Base-by-base conservation (phyloP, 1,284 basidiomycete species). In the Ustilago nuda region DNA sequence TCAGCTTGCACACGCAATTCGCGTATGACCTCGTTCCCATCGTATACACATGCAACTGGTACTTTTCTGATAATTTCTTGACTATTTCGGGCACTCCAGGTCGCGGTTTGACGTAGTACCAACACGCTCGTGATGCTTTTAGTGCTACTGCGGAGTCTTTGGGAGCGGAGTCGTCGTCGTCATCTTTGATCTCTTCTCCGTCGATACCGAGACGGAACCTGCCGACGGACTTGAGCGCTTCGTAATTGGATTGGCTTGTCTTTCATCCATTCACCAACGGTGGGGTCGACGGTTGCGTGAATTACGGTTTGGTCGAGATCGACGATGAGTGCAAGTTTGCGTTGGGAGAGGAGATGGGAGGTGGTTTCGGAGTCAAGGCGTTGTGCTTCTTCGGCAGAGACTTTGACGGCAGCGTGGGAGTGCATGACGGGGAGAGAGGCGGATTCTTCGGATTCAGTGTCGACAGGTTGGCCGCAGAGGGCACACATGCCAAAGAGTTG, bases 11-110 rank as follows among this genome's bases (percentile, higher is more conserved):
- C 17, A 98, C 95, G 86, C 95, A 91, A 87, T 95, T 93, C 46
- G 96, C 96, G 86, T 99, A 99, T 51, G 94, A 92, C 50, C 96
- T 90, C 19, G 96, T 98, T 61, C 96, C 96, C 95, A 99, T 99
- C 32, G 96, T 99, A 87, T 99, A 99, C 56, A 99, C 95, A 86
- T 99, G 96, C 93, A 99, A 94, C 87, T 99, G 94, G 87, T 97
- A 99, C 82, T 92, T 91, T 63, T 89, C 87, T 51, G 92, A 90
- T 76, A 93, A 89, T 52, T 89, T 88, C 68, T 88, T 86, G 57
- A 99, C 88, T 85, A 99, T 98, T 50, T 90, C 88, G 53, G 89
- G 87, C 86, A 95, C 90, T n/a, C 94, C 94, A 0, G 96, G 96
- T 76, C 96, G 95, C 77, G 65, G 68, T 86, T 99, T 99, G 86